Evolutionary conservation across 164 flowering plant genomes (phyloP), one percentile per base, ranked within the genome.

Genomic region (Macadamia tetraphylla): DNA sequence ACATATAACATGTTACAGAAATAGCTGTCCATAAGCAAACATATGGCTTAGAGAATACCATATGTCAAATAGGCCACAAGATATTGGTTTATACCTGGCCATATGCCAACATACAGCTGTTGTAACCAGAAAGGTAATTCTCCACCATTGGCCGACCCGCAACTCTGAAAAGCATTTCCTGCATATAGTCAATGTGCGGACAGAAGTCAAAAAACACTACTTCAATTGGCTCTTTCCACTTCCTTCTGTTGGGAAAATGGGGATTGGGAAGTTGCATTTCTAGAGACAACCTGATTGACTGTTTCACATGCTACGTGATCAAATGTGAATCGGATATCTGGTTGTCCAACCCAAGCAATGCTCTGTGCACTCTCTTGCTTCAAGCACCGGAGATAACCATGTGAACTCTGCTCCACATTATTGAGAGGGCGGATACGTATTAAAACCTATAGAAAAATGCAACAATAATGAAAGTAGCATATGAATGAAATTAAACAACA

Each of bases 251-350:
- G 51, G 51, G 51, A 2, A 35, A 46, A 1, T 46, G 51, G 51
- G 51, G 51, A 9, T 46, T 35, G 40, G 40, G 40, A 35, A 5
- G 40, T 35, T 35, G 40, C 40, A 35, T 51, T 60, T 68, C 56
- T 46, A 69, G 58, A 62, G 10, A 72, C 43, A 3, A 95, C 99
- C 96, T 95, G 99, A 67, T 87, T 91, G 8, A 89, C 76, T 30
- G 94, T 79, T 84, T 95, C 99, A 84, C 98, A 92, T 23, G 99
- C 98, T 40, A 92, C 97, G 68, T 95, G 96, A 57, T 95, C 99
- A 83, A 95, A 95, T 30, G 89, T 87, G 73, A 95, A 95, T 44
- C 96, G 85, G 9, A 84, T 83, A 73, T 95, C 99, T 13, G 94
- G 99, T 67, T 88, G 98, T 67, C 96, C 97, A 77, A 86, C 77